Conservation (phyloP, 2,329 filamentous ascomycete genomes). For the Trichothecium roseum region DNA sequence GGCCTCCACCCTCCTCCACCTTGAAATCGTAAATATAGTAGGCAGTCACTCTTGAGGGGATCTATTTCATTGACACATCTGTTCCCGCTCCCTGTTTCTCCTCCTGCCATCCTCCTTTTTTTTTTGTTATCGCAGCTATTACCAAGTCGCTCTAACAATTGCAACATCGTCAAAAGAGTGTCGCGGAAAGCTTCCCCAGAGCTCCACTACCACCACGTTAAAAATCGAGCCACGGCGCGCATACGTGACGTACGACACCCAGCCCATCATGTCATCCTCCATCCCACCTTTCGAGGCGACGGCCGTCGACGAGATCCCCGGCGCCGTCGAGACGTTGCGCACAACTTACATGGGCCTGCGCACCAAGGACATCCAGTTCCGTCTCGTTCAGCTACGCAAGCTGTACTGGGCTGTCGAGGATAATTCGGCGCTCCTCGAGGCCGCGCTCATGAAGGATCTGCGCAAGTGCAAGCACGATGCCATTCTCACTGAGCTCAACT, state of each 20-base stretch:
- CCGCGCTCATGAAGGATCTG: constrained; percentile 69
- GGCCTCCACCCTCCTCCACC: too few species aligned
- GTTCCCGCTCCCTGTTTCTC: too few species aligned
- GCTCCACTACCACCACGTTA: too few species aligned
- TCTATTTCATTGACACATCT: too few species aligned
- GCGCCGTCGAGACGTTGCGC: constrained; percentile 49
- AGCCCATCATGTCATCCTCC: constrained; percentile 26
- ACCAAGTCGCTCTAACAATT: too few species aligned
- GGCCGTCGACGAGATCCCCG: constrained; percentile 54
- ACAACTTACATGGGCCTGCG: constrained; percentile 66
- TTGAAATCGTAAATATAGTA: too few species aligned
- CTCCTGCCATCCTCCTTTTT: too few species aligned
- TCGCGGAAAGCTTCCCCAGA: too few species aligned
- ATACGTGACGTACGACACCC: not conserved
- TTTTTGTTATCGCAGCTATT: too few species aligned
- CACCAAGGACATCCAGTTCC: constrained; percentile 74
- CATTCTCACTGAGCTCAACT: constrained; percentile 63
- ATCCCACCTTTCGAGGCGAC: constrained; percentile 48
- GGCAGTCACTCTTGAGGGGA: too few species aligned
- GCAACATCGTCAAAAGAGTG: too few species aligned
- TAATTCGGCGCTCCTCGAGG: constrained; percentile 59
- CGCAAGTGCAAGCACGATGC: constrained; percentile 70
- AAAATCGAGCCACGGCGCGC: too few species aligned
- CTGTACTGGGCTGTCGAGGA: constrained; percentile 90
- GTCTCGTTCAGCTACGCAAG: constrained; percentile 78